phyloP scores from a whole-genome alignment of 768 basidiomycete genomes.

The Xanthoconium purpureum region DNA sequence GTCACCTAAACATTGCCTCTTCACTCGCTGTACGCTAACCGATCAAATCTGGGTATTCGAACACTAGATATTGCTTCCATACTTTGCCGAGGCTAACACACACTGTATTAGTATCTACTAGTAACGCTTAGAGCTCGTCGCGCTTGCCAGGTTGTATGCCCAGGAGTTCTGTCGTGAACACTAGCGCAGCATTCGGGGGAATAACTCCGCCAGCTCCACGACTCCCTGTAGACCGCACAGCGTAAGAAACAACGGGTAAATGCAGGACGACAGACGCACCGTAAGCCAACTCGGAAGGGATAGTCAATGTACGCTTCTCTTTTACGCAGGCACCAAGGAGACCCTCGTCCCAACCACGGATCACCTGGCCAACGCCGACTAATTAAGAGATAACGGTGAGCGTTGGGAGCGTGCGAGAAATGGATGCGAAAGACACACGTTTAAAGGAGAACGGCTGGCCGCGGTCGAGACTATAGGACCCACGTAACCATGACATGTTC shows the following conservation, averaged over 20 bases:
- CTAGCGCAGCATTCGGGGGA: constrained; percentile 72
- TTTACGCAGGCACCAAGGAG: constrained; percentile 80
- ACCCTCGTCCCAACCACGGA: constrained; percentile 83
- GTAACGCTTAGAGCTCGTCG: constrained; percentile 50
- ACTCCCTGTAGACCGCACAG: constrained; percentile 43
- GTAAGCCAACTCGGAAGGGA: constrained; percentile 77
- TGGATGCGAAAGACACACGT: constrained; percentile 44
- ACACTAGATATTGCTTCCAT: neutral
- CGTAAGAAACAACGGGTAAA: neutral
- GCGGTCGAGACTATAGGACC: constrained; percentile 59
- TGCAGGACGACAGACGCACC: constrained; percentile 47
- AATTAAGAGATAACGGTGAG: constrained; percentile 1
- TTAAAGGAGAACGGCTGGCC: constrained; percentile 72
- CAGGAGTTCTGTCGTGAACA: constrained; percentile 87
- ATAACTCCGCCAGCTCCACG: constrained; percentile 78
- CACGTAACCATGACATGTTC: neutral
- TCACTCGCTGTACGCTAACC: neutral
- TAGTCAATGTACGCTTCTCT: constrained; percentile 87
- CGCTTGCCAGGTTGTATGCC: constrained; percentile 47
- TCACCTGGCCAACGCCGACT: constrained; percentile 83
- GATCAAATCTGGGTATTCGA: neutral
- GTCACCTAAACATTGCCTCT: constrained; percentile 3
- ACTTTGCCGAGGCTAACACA: neutral
- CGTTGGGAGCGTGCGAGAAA: neutral
- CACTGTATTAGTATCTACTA: neutral